These are phyloP conservation scores for Tetraselmis striata DNA, from an alignment of 139 green algal species.

Conservation along the genomic window DNA sequence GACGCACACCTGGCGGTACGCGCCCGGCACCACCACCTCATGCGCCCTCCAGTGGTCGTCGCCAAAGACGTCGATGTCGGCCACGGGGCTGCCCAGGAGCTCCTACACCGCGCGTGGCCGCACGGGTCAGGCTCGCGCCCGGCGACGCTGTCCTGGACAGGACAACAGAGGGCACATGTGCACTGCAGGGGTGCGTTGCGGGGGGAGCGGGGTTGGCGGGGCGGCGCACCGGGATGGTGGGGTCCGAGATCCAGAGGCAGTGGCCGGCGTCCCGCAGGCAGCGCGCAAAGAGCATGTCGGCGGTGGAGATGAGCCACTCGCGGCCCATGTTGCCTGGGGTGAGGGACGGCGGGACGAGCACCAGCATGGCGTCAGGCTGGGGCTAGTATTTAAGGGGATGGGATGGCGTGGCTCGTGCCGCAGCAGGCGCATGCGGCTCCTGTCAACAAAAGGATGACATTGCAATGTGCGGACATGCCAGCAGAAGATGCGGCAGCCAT, in stretches of 20 bases:
- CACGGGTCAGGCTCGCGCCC: no score
- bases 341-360: conserved; percentile 6
- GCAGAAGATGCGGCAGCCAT: no score
- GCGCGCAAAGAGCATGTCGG: conserved; percentile 73
- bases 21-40: conserved; percentile 61
- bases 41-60: background rate
- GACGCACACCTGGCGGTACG: conserved; percentile 78
- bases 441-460: no score
- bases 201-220: no score
- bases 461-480: no score
- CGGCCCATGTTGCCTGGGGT: conserved; percentile 47
- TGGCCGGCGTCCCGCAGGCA: conserved; percentile 59
- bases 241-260: conserved; percentile 71
- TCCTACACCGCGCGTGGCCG: background rate
- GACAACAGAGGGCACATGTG: no score
- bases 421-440: no score
- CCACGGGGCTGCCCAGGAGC: background rate
- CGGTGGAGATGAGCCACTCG: conserved; percentile 60
- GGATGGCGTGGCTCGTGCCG: no score
- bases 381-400: no score
- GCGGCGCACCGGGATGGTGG: conserved; percentile 38
- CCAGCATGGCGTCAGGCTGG: conserved; percentile 12
- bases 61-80: background rate
- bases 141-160: no score
- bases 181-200: no score